Evolutionary conservation across 257 asterid genomes (phyloP), one percentile per base, ranked within the genome.

Genomic region (Knoxia roxburghii): DNA sequence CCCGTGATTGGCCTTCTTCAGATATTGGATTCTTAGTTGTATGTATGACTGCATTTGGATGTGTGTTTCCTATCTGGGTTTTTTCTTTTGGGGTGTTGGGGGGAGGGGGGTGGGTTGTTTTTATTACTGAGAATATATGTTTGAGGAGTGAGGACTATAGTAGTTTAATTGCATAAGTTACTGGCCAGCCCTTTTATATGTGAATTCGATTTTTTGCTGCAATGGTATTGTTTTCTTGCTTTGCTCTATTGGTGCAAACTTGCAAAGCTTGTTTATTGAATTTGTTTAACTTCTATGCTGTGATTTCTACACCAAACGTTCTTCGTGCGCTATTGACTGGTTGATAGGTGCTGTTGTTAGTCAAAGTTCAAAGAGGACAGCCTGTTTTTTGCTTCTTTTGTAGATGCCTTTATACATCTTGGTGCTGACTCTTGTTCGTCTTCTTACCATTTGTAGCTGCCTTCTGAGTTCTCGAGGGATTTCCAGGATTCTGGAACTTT

Each of bases 261-360:
- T 33, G 71, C 60, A 75, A 70, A n/a, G n/a, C 41, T 9, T 40
- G 29, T 71, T 49, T 57, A 50, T 70, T 43, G 74, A 52, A 46
- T 75, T 73, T 72, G 58, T 62, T 78, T 73, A 43, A 29, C 12
- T n/a, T 46, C 4, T 32, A 70, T 74, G 74, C 53, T 78, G 68
- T 50, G 61, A 68, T 74, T 72, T 51, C 68, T 45, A 72, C 51
- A 73, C 67, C 77, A 55, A 73, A 70, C 74, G 43, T 74, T 72
- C 67, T 50, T 80, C 73, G 81, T 78, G 73, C 75, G 88, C 73
- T 21, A 32, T 76, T 81, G 82, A 69, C 81, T 75, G 77, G 69
- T 74, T 24, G 79, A 76, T 65, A 67, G 49, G 72, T 35, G 61
- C 54, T 61, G 60, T 33, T 77, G 6, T 58, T 23, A 46, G 37